These are phyloP conservation scores for Apiospora malaysiana DNA, from an alignment of 2,329 filamentous ascomycete species.

Conservation along the genomic window DNA sequence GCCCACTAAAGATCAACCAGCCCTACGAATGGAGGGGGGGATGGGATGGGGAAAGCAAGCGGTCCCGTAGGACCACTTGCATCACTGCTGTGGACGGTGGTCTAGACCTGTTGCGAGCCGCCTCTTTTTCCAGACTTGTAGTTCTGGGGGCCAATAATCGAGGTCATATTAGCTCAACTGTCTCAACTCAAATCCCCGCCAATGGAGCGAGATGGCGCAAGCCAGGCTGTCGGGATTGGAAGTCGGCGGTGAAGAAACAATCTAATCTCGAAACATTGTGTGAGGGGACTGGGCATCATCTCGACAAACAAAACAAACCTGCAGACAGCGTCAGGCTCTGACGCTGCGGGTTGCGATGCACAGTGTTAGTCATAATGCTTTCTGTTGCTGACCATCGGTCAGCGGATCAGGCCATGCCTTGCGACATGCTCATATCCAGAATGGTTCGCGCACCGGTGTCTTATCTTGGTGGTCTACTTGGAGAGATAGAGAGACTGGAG, in stretches of 20 bases:
- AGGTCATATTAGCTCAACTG: not conserved
- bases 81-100: slow-evolving; percentile 8
- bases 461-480: not conserved
- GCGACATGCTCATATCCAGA: not conserved
- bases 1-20: slow-evolving; percentile 4
- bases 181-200: slow-evolving; percentile 2
- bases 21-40: not conserved
- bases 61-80: not conserved
- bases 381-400: not conserved
- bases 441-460: slow-evolving; percentile 3
- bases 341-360: slow-evolving; percentile 12
- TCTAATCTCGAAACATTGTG: slow-evolving; percentile 15
- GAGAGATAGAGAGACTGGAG: too few species aligned
- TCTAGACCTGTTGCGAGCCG: slow-evolving; percentile 11
- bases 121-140: not conserved
- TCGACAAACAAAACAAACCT: not conserved
- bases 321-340: not conserved
- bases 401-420: not conserved
- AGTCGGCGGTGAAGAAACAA: slow-evolving; percentile 15
- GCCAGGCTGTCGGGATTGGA: not conserved
- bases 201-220: not conserved
- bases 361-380: not conserved
- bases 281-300: slow-evolving; percentile 8
- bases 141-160: not conserved
- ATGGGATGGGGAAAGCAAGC: not conserved